Evolutionary conservation across 2,329 filamentous ascomycete genomes (phyloP).

Genomic region (Epichloe hybrida): DNA sequence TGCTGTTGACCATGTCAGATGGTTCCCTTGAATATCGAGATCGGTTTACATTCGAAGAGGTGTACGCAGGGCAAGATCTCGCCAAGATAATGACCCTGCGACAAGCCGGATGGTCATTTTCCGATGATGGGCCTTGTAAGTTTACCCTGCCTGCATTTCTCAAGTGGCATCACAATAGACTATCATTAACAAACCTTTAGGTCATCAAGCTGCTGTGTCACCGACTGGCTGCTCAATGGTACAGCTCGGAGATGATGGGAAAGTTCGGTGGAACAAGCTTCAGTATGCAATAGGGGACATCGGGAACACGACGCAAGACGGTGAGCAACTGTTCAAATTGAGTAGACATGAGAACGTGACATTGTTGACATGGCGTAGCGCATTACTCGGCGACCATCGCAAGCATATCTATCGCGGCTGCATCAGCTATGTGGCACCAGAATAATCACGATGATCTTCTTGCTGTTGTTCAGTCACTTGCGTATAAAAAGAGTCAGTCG

Average conservation of each 20-base stretch:
- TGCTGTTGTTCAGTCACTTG: conserved; percentile 44
- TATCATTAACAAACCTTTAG: conserved; percentile 19
- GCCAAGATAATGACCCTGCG: conserved; percentile 55
- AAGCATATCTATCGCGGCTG: conserved; percentile 40
- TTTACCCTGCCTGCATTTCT: not conserved
- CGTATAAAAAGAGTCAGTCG: conserved; percentile 19
- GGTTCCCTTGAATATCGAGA: conserved; percentile 72
- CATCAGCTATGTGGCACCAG: conserved; percentile 30
- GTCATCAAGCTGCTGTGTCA: conserved; percentile 46
- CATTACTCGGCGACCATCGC: conserved; percentile 46
- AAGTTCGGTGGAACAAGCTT: conserved; percentile 44
- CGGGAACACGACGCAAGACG: conserved; percentile 32
- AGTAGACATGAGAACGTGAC: not conserved
- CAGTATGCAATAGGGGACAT: conserved; percentile 36
- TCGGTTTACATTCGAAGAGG: conserved; percentile 54
- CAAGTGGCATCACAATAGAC: not conserved
- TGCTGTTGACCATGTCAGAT: conserved; percentile 66
- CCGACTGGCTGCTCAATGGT: conserved; percentile 46
- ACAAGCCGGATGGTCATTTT: conserved; percentile 66
- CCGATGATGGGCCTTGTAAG: conserved; percentile 51
- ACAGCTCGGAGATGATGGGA: conserved; percentile 44
- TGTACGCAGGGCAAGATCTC: conserved; percentile 50
- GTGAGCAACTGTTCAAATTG: conserved; percentile 19
- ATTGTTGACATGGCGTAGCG: conserved; percentile 21
- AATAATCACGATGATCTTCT: conserved; percentile 58